Evolutionary conservation across 768 basidiomycete species (phyloP).

Genomic region (Trametes sanguinea): DNA sequence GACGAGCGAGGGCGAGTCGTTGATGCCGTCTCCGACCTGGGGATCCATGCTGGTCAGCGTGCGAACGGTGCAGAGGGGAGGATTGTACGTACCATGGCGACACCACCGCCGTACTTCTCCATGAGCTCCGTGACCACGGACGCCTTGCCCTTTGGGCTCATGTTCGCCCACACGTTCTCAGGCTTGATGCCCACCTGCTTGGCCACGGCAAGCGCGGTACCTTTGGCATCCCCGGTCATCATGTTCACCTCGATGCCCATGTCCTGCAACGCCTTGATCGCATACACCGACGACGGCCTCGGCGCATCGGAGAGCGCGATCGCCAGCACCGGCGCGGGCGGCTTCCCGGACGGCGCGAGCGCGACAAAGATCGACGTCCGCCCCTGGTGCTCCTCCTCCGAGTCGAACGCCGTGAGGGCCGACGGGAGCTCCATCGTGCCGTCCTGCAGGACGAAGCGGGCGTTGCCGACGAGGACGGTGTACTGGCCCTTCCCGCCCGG

Average conservation of each 20-base stretch:
- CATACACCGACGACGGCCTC: slow-evolving; percentile 81
- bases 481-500: slow-evolving; percentile 46
- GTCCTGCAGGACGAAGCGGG: slow-evolving; percentile 64
- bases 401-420: slow-evolving; percentile 64
- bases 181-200: slow-evolving; percentile 84
- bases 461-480: slow-evolving; percentile 75
- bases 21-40: slow-evolving; percentile 98
- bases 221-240: slow-evolving; percentile 91
- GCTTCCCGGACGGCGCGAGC: slow-evolving; percentile 44
- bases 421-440: slow-evolving; percentile 56
- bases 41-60: not conserved
- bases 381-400: slow-evolving; percentile 67
- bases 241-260: slow-evolving; percentile 95
- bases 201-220: slow-evolving; percentile 87
- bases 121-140: slow-evolving; percentile 80
- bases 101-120: slow-evolving; percentile 65
- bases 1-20: slow-evolving; percentile 96
- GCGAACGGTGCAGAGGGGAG: not conserved
- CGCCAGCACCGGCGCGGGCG: slow-evolving; percentile 65
- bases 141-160: slow-evolving; percentile 97
- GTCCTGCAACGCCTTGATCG: slow-evolving; percentile 73
- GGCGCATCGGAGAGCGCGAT: slow-evolving; percentile 87
- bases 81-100: slow-evolving; percentile 78
- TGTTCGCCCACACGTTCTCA: slow-evolving; percentile 85
- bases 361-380: slow-evolving; percentile 90